Base-by-base conservation (phyloP, 805 yeast species). In the Yamadazyma insecticola region DNA sequence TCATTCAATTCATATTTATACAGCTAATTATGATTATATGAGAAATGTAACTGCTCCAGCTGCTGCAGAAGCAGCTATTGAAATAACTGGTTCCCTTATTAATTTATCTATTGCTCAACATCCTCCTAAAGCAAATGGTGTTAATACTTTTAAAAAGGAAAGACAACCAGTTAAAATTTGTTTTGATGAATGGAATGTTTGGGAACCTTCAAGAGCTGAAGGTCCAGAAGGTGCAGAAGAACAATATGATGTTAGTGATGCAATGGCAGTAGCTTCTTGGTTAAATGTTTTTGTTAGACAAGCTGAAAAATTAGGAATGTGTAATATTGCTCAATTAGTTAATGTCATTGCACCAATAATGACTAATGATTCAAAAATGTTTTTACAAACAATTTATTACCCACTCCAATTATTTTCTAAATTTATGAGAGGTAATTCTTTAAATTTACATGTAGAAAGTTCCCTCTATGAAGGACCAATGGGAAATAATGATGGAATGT, bases 171-270 rank as follows among this genome's bases (percentile, higher is more conserved):
- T 47, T 13, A 51, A 45, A 32, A 51, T 56, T 18, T 47, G 55
- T 30, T 56, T 54, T 35, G 63, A 56, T 38, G 63, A 56, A 37
- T 56, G 63, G 63, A 56, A 56, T 26, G 61, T 56, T 13, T 57
- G 63, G 63, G 62, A 57, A 36, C 53, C 57, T 5, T 29, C 32
- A 14, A 40, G 55, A 40, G 58, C 58, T 11, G 55, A 43, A 24
- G 59, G 55, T 9, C 24, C 41, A 9, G 24, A 36, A n/a, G 63
- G 62, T 9, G 58, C 53, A 17, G 63, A 55, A 38, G 58, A 53
- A 28, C 38, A 44, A 24, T 56, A 57, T 28, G 47, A 46, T 13
- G 40, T 57, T 11, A 33, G 55, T 13, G 63, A 57, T 39, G 57
- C 61, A 4, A 28, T 56, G 13, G 61, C 61, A 3, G 57, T 57